These are phyloP conservation scores for Monsonia emarginata DNA, from an alignment of 441 rosid genomes.

Conservation along the genomic window DNA sequence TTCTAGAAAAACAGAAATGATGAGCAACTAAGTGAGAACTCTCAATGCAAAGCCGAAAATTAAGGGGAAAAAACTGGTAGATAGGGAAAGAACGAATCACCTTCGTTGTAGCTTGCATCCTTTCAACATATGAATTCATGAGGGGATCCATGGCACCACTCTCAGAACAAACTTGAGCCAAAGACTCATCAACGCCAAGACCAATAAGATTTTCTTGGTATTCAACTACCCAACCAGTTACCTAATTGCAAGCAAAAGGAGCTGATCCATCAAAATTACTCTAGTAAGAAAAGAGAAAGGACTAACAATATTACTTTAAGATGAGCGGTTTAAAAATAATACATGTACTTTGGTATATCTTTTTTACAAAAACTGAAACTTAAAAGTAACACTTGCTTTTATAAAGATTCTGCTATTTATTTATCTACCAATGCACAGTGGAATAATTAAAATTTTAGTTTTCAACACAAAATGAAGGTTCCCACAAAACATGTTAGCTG, in stretches of 20 bases:
- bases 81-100: conserved; percentile 28
- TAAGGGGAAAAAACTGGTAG: no score
- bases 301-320: background rate
- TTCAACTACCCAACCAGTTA: conserved; percentile 97
- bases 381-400: no score
- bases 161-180: conserved; percentile 98
- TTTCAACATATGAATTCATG: conserved; percentile 92
- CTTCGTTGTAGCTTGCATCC: conserved; percentile 98
- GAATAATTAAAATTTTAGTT: no score
- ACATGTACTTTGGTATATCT: background rate
- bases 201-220: conserved; percentile 93
- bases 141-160: conserved; percentile 99
- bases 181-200: conserved; percentile 96
- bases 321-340: background rate
- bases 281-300: background rate
- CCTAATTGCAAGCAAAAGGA: conserved; percentile 41
- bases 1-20: conserved; percentile 40
- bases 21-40: conserved; percentile 12
- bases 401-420: no score
- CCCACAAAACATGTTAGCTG: no score
- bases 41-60: no score
- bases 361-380: no score
- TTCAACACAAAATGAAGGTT: no score
- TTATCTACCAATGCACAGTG: no score
- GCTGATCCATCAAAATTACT: conserved; percentile 18